Conservation (phyloP, 306 rosid species). For the Vicia sativa region DNA sequence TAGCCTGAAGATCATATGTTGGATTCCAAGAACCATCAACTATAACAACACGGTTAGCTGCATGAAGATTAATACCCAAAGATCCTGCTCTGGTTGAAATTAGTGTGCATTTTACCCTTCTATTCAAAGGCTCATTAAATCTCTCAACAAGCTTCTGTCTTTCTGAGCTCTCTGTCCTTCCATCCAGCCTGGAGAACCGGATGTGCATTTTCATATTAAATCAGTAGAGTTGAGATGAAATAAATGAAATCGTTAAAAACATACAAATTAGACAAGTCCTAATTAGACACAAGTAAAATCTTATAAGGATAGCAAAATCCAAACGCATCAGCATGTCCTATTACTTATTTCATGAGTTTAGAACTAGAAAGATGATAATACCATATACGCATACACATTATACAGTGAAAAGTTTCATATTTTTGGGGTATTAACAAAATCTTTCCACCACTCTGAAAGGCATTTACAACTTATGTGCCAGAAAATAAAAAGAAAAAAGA, state of each 20-base stretch:
- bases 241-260: constrained; percentile 17
- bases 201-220: constrained; percentile 24
- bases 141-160: constrained; percentile 92
- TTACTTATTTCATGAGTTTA: background rate
- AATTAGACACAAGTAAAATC: constrained; percentile 7
- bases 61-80: constrained; percentile 92
- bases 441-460: constrained; percentile 22
- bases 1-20: constrained; percentile 97
- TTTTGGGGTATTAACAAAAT: constrained; percentile 26
- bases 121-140: constrained; percentile 81
- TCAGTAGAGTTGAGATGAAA: constrained; percentile 5
- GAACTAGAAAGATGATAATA: constrained; percentile 13
- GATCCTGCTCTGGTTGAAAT: constrained; percentile 98
- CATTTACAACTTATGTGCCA: constrained; percentile 1
- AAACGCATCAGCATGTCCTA: background rate
- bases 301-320: constrained; percentile 16
- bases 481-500: background rate
- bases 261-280: constrained; percentile 23
- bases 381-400: background rate
- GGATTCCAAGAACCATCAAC: constrained; percentile 99
- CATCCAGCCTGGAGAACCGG: constrained; percentile 76
- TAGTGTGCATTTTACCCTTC: constrained; percentile 87
- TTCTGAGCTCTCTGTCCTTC: constrained; percentile 94
- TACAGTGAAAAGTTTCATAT: constrained; percentile 1
- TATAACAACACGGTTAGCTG: constrained; percentile 95